A percentile compares a stretch with the other conserved stretches of the same genome.
phyloP scores from a whole-genome alignment of 306 rosid genomes.

The Lupinus albus region DNA sequence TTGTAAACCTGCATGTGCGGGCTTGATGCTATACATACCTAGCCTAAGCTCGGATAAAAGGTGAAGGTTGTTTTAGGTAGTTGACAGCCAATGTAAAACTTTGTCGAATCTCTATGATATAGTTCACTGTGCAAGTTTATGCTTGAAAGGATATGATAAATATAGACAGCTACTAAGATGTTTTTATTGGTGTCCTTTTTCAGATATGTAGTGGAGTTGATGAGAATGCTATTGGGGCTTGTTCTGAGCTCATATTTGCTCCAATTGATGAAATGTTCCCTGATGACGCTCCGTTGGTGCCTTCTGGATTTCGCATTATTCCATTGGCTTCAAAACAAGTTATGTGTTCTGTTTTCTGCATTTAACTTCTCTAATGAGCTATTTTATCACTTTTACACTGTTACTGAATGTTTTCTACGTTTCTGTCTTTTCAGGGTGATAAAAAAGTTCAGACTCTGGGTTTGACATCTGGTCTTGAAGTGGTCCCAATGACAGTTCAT shows the following conservation, averaged over 20 bases:
- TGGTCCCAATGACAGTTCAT: conserved; percentile 58
- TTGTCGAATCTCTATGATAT: too few species aligned
- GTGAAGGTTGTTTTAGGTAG: too few species aligned
- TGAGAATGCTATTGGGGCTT: conserved; percentile 89
- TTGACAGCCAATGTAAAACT: too few species aligned
- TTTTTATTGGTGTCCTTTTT: conserved; percentile 5
- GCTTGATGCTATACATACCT: too few species aligned
- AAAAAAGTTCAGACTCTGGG: conserved; percentile 82
- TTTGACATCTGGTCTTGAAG: conserved; percentile 89
- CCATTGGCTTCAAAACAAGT: conserved; percentile 93
- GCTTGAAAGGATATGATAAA: not conserved
- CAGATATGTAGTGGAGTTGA: conserved; percentile 93
- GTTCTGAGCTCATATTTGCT: conserved; percentile 95
- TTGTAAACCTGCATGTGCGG: too few species aligned
- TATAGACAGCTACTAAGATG: not conserved
- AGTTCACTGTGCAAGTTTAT: too few species aligned
- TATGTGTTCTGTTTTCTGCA: conserved; percentile 51
- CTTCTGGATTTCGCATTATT: conserved; percentile 95
- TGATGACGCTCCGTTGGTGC: conserved; percentile 85
- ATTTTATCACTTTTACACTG: not conserved
- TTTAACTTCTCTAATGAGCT: not conserved
- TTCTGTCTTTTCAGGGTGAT: conserved; percentile 59
- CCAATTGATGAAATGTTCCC: conserved; percentile 98
- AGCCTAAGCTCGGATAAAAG: too few species aligned
- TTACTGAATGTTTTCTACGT: not conserved